Evolutionary conservation across 805 yeast species (phyloP).

Genomic region (Lipomyces spencermartinsiae): DNA sequence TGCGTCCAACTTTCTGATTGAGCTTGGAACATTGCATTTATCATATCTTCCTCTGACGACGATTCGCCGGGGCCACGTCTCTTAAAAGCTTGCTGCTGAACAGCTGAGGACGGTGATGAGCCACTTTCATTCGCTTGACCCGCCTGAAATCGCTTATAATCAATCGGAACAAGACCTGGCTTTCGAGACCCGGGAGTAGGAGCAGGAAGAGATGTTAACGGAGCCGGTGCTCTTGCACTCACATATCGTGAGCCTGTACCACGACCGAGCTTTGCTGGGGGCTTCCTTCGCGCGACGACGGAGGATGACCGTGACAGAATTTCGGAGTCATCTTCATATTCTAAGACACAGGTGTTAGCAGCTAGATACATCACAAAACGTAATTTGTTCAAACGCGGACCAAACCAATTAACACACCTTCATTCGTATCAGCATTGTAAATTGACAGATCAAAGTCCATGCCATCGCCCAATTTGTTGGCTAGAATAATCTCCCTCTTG

Average conservation of each 20-base stretch:
- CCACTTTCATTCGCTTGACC: background rate
- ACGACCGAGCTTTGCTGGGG: constrained; percentile 59
- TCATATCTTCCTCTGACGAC: constrained; percentile 76
- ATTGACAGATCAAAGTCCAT: constrained; percentile 79
- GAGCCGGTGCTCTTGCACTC: constrained; percentile 46
- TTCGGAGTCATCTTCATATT: constrained; percentile 84
- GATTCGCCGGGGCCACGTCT: constrained; percentile 13
- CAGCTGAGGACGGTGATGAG: background rate
- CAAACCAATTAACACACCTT: constrained; percentile 41
- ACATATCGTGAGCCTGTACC: constrained; percentile 67
- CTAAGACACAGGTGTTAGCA: constrained; percentile 45
- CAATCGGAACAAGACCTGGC: background rate
- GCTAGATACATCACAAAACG: background rate
- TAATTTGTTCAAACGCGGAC: background rate
- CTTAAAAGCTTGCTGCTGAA: background rate
- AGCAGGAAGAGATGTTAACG: constrained; percentile 38
- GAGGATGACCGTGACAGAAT: constrained; percentile 90
- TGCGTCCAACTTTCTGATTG: constrained; percentile 95
- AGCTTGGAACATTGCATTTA: constrained; percentile 87
- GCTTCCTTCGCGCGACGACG: constrained; percentile 77
- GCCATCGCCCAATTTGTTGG: constrained; percentile 82
- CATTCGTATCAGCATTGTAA: constrained; percentile 71
- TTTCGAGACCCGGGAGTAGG: constrained; percentile 3
- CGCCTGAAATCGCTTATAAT: background rate
- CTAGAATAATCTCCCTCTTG: constrained; percentile 84